phyloP scores from a whole-genome alignment of 2,329 filamentous ascomycete genomes.

The Albophoma yamanashiensis region DNA sequence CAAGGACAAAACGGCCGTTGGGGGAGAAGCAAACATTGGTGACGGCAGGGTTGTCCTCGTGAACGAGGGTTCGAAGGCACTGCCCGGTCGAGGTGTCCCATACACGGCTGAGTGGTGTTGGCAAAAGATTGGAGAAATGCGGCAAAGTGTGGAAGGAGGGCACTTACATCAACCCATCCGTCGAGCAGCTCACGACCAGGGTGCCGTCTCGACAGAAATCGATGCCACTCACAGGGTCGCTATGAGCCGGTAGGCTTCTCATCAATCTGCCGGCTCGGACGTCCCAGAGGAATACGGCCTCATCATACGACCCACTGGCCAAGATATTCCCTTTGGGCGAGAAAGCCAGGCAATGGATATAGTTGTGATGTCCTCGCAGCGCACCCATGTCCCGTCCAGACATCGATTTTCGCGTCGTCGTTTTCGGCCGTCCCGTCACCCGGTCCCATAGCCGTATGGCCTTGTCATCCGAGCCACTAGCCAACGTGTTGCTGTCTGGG shows the following conservation, averaged over 20 bases:
- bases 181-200: conserved; percentile 81
- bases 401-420: conserved; percentile 27
- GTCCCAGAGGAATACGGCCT: conserved; percentile 96
- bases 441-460: conserved; percentile 86
- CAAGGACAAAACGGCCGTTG: conserved; percentile 86
- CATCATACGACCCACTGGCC: conserved; percentile 90
- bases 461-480: conserved; percentile 93
- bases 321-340: conserved; percentile 98
- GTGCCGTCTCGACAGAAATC: conserved; percentile 91
- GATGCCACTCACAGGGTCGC: conserved; percentile 86
- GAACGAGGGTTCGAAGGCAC: conserved; percentile 86
- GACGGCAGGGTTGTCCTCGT: conserved; percentile 90
- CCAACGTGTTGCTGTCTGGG: conserved; percentile 77
- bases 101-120: conserved; percentile 49
- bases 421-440: conserved; percentile 45
- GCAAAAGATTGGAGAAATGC: not conserved
- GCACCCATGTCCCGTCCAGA: conserved; percentile 36
- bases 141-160: not conserved
- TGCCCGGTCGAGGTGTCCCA: conserved; percentile 96
- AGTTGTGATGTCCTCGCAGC: conserved; percentile 86
- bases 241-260: conserved; percentile 86
- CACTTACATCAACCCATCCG: conserved; percentile 75
- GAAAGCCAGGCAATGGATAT: conserved; percentile 88
- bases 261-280: conserved; percentile 79
- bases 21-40: conserved; percentile 85